A percentile compares a stretch with the other conserved stretches of the same genome.
phyloP scores from a whole-genome alignment of 352 stramenopile genomes.

The Phytophthora melonis region DNA sequence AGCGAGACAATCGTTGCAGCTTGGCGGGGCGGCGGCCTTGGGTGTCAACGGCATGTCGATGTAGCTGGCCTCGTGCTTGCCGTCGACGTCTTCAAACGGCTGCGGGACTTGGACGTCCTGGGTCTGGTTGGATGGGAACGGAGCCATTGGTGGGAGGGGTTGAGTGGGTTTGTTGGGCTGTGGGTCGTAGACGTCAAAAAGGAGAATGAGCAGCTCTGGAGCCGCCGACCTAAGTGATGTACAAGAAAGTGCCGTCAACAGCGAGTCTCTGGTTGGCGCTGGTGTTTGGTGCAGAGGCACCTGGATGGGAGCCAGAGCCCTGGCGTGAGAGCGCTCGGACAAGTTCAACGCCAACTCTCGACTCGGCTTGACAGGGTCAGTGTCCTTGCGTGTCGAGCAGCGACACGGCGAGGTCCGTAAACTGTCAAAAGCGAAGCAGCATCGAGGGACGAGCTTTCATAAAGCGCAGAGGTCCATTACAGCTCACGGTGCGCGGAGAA shows the following conservation, averaged over 20 bases:
- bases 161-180: not conserved
- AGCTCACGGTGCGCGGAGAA: not conserved
- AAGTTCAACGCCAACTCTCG: conserved; percentile 30
- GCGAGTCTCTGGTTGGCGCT: conserved; percentile 8
- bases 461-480: not conserved
- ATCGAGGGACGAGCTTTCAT: not conserved
- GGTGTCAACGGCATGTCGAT: conserved; percentile 28
- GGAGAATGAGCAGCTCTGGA: conserved; percentile 26
- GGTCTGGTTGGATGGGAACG: conserved; percentile 31
- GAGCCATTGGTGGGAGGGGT: conserved; percentile 15
- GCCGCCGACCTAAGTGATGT: not conserved
- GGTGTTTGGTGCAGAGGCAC: not conserved
- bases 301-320: conserved; percentile 9
- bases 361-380: conserved; percentile 7
- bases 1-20: conserved; percentile 8
- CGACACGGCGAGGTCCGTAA: conserved; percentile 22
- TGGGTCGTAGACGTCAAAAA: conserved; percentile 20
- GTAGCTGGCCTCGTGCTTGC: conserved; percentile 31
- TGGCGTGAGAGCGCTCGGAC: conserved; percentile 25
- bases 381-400: conserved; percentile 23
- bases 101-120: conserved; percentile 15
- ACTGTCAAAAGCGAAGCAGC: conserved; percentile 7
- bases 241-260: conserved; percentile 14
- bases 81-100: conserved; percentile 24
- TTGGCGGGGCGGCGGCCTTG: conserved; percentile 13